Percentiles rank a stretch among this genome's conserved stretches.
phyloP scores from a whole-genome alignment of 352 stramenopile genomes.

The Phytophthora quininea region DNA sequence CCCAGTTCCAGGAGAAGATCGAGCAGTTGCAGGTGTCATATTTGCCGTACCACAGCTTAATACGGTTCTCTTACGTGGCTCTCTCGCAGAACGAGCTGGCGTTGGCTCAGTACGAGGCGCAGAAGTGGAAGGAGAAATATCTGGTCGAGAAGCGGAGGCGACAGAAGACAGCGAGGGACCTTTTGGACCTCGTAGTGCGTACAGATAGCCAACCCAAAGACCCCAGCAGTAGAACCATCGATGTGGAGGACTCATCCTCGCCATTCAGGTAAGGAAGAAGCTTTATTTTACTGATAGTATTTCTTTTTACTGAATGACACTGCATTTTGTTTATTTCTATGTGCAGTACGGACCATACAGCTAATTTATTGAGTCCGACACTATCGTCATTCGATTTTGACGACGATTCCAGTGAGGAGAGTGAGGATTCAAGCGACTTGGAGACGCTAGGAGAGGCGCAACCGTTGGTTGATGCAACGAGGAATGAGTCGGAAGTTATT shows the following conservation, averaged over 20 bases:
- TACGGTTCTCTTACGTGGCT: too few relatives aligned
- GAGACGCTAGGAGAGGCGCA: constrained; percentile 3
- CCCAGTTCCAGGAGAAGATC: constrained; percentile 45
- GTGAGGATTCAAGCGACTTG: constrained; percentile 17
- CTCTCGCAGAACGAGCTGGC: constrained; percentile 56
- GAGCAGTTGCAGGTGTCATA: constrained; percentile 48
- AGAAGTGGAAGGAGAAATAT: constrained; percentile 86
- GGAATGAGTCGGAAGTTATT: constrained; percentile 23
- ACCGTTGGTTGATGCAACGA: constrained; percentile 19
- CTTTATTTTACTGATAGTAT: background rate
- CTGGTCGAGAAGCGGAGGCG: constrained; percentile 69
- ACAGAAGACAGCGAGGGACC: constrained; percentile 63
- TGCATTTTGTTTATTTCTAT: background rate
- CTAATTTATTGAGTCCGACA: constrained; percentile 76
- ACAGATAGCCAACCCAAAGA: constrained; percentile 35
- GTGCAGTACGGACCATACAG: constrained; percentile 53
- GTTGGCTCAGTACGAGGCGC: constrained; percentile 69
- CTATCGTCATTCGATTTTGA: constrained; percentile 90
- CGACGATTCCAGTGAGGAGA: constrained; percentile 62
- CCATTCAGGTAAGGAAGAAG: constrained; percentile 40
- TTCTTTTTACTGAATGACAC: background rate
- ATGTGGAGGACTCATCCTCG: constrained; percentile 43
- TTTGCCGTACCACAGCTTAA: too few relatives aligned
- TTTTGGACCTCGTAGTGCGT: constrained; percentile 69
- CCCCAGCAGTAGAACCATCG: constrained; percentile 5